Evolutionary conservation across 2,329 filamentous ascomycete genomes (phyloP).

Genomic region (Whalleya microplaca): DNA sequence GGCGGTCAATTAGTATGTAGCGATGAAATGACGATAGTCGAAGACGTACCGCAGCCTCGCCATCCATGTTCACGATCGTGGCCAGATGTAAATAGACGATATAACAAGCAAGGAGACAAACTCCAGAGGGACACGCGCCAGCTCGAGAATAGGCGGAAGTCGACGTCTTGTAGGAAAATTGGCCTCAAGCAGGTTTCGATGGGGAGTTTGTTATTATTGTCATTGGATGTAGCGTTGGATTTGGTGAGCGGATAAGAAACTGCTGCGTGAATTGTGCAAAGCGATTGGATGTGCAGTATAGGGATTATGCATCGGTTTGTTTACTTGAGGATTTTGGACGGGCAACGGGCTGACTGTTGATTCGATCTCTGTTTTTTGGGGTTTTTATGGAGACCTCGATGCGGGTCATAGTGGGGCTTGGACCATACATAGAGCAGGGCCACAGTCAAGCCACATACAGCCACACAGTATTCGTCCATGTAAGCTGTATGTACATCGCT

Average conservation of each 20-base stretch:
- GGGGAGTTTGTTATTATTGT: not conserved
- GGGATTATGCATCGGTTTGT: conserved; percentile 16
- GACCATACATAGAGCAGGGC: no score
- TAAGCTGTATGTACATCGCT: no score
- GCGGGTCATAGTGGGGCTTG: not conserved
- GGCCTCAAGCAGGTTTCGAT: conserved; percentile 11
- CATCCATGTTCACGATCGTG: conserved; percentile 27
- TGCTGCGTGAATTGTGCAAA: conserved; percentile 20
- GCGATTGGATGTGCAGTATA: not conserved
- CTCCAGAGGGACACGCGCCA: conserved; percentile 8
- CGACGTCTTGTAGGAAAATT: conserved; percentile 5
- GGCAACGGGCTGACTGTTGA: conserved; percentile 8
- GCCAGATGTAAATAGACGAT: conserved; percentile 3
- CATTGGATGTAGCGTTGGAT: not conserved
- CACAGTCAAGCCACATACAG: not conserved
- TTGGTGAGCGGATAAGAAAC: not conserved
- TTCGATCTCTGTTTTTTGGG: not conserved
- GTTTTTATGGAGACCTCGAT: not conserved
- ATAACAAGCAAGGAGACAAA: conserved; percentile 14
- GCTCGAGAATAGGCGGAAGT: conserved; percentile 2
- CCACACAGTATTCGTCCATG: no score
- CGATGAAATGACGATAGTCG: not conserved
- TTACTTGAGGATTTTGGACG: conserved; percentile 14
- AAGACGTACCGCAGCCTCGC: conserved; percentile 29
- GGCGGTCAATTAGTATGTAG: conserved; percentile 12